Percentiles rank a stretch among this genome's conserved stretches.
These are phyloP conservation scores for Pinus tabuliformis DNA, from an alignment of 75 land plant genomes.

Conservation along the genomic window DNA sequence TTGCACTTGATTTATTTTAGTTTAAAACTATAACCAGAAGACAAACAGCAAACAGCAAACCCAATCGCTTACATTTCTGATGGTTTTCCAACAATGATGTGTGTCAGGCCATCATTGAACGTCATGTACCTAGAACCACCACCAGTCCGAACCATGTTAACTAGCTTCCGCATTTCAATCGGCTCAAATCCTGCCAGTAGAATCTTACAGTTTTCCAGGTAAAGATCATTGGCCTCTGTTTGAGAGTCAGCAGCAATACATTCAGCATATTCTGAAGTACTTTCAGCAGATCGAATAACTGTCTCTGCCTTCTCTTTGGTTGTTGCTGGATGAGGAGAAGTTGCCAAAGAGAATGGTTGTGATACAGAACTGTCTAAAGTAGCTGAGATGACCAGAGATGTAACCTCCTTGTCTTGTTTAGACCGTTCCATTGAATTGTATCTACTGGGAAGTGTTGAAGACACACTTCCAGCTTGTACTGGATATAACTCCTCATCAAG, in stretches of 20 bases:
- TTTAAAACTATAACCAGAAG: neutral
- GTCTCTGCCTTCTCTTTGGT: constrained; percentile 17
- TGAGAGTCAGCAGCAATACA: constrained; percentile 57
- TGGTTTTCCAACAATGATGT: constrained; percentile 76
- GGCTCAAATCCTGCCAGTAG: constrained; percentile 72
- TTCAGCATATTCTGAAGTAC: constrained; percentile 13
- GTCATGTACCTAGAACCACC: constrained; percentile 83
- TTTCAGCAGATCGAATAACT: constrained; percentile 1
- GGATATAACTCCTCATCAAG: constrained; percentile 83
- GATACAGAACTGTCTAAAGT: constrained; percentile 23
- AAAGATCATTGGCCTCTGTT: constrained; percentile 61
- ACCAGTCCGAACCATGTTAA: constrained; percentile 75
- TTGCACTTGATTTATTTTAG: neutral
- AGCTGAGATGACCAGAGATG: constrained; percentile 15
- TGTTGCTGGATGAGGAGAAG: constrained; percentile 12
- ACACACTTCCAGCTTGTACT: constrained; percentile 30
- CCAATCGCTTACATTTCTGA: constrained; percentile 64
- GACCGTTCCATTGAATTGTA: neutral
- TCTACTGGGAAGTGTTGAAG: constrained; percentile 9
- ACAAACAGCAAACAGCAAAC: neutral
- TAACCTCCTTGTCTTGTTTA: constrained; percentile 1
- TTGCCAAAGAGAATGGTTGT: constrained; percentile 18
- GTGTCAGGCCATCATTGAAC: constrained; percentile 79
- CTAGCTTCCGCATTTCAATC: constrained; percentile 63
- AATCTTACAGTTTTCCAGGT: constrained; percentile 81